Evolutionary conservation across 2,329 filamentous ascomycete genomes (phyloP), one percentile per base, ranked within the genome.

Genomic region (Neonectria hederae): DNA sequence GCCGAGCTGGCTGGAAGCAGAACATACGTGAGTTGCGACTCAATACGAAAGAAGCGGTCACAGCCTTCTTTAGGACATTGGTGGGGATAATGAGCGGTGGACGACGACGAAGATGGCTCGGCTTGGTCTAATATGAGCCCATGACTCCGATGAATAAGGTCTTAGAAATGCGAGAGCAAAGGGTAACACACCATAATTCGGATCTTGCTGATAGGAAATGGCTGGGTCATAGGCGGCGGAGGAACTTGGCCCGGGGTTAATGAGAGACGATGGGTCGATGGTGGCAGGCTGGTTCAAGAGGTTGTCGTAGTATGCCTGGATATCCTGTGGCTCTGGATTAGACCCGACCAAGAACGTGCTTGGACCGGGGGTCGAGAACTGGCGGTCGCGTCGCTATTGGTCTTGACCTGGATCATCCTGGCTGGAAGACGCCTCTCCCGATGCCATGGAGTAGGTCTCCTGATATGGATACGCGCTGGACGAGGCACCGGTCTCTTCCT

Each of bases 381-480:
- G 63, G n/a, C 24, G 49, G 62, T 66, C 59, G 30, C 43, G 13
- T 59, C 64, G 67, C 71, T 73, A 73, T 9, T 65, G 69, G 60
- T 55, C 62, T 42, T 71, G 62, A 70, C 51, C 60, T 66, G 71
- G 67, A 63, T 54, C 54, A 49, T 54, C 65, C 40, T 66, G 65
- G 63, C n/a, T 40, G 38, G 28, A 59, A 9, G n/a, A 32, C 17
- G 38, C 35, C 19, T 30, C 21, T n/a, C n/a, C 54, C n/a, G 43
- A 26, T 11, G 13, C 14, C 9, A 42, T 28, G 30, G 32, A 14
- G 46, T 40, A 24, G 28, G 55, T 17, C n/a, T 2, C 17, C 3
- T 22, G 14, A 5, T 43, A 32, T 26, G 30, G 10, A 7, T 43
- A 48, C 35, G 43, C n/a, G 28, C 17, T 26, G 7, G 38, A 42